Evolutionary conservation across 257 asterid species (phyloP), one percentile per base, ranked within the genome.

Genomic region (Solanum sparsipilum): DNA sequence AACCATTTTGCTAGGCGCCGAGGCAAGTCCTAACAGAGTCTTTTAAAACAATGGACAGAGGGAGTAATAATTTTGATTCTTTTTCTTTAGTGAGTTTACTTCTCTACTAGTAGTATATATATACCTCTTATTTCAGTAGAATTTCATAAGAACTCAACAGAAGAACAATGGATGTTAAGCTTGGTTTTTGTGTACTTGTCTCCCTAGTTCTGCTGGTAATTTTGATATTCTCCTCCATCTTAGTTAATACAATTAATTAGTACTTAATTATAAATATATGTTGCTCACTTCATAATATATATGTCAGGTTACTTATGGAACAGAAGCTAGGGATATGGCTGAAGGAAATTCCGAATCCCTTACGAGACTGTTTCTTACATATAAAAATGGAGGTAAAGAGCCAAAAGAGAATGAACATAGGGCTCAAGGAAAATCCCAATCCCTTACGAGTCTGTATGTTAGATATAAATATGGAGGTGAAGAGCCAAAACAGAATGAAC

Each of bases 131-230:
- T 39, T 52, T 31, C 38, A n/a, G 12, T 41, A 78, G 44, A 4
- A 4, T 65, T 83, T n/a, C 31, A 13, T 1, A 67, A 27, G 72
- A 41, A 13, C 34, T 31, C 27, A 60, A 18, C 36, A 48, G 56
- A 23, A 74, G 31, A 41, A 63, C 41, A 72, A 92, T 92, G 93
- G 93, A 79, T 63, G 63, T 68, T 39, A 91, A 84, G 90, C 91
- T 94, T 34, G 87, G 83, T 70, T 87, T 44, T 74, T 75, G 85
- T 20, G 27, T 56, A 56, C n/a, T 79, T 70, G 65, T 90, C 88
- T 84, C 89, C 73, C 91, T 94, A 76, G 73, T 90, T 89, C 84
- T 90, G 65, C 90, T 87, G 92, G 94, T 93, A 92, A 90, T 39
- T 27, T 18, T 7, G n/a, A 83, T 63, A 9, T 5, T 36, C 67